Conservation (phyloP, 78 protist species). For the Creolimax fragrantissima region DNA sequence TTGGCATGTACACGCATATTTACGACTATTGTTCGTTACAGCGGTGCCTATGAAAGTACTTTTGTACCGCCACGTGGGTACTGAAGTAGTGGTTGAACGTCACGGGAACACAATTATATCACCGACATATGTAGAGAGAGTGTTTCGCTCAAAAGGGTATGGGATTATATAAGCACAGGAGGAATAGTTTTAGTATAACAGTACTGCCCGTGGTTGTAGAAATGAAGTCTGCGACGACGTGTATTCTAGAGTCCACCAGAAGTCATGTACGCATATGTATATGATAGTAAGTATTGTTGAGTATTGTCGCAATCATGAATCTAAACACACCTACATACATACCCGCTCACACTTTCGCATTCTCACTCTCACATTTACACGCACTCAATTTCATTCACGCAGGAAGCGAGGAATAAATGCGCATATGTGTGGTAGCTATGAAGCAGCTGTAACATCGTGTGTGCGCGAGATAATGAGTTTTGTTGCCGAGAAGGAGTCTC, state of each 20-base stretch:
- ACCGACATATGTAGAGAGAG: neutral
- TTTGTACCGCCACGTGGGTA: conserved; percentile 2
- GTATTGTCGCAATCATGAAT: neutral
- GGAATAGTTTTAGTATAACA: too few species aligned
- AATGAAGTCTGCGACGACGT: too few species aligned
- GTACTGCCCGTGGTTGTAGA: too few species aligned
- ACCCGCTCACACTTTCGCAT: neutral
- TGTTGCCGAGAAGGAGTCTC: neutral
- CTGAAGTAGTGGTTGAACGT: neutral
- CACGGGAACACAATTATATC: neutral
- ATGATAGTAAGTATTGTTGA: neutral
- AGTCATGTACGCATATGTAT: neutral
- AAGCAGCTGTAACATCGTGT: neutral
- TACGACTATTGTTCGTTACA: too few species aligned
- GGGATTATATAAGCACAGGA: neutral
- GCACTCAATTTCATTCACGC: neutral
- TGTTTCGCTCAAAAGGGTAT: neutral
- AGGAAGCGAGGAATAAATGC: neutral
- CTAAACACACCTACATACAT: neutral
- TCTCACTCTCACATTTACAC: neutral
- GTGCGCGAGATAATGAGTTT: neutral
- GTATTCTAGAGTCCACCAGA: neutral
- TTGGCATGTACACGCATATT: too few species aligned
- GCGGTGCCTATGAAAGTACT: neutral
- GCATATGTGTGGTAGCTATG: neutral